Evolutionary conservation across 805 yeast genomes (phyloP), one percentile per base, ranked within the genome.

Genomic region (Ogataea methanolica): DNA sequence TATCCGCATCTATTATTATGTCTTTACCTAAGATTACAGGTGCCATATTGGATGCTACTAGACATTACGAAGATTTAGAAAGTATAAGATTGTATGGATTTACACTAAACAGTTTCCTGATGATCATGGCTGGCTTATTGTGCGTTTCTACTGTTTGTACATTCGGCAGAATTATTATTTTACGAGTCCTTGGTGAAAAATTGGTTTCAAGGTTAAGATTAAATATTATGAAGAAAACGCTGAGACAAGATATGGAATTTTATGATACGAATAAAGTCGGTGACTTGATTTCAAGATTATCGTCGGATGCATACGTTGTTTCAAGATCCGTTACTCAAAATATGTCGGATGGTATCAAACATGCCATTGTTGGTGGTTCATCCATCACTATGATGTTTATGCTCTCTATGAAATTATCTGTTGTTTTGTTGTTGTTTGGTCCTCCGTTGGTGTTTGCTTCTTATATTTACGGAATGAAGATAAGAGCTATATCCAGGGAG

Each of bases 371-470:
- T 49, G 96, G 96, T 2, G 73, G 76, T 33, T 88, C 88, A 22
- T 96, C 97, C 1, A 72, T 91, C 41, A 79, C 88, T 2, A 89
- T 91, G 97, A 92, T 91, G 98, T 77, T 87, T 59, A 76, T 80
- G 57, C 86, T 91, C 2, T 84, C 94, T 31, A 75, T 88, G 72
- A 82, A 89, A 57, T 71, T 91, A 51, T 87, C 97, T 0, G 71
- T 83, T 9, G 80, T 88, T 41, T 84, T 92, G 80, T 70, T 88
- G 55, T 67, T 88, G 11, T 73, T 92, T 52, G 84, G 88, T 33
- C 97, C 98, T 2, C 96, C 97, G 1, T 72, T 91, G 41, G 80
- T 89, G 42, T 69, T 82, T 19, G 89, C 90, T 70, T 88, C 96
- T 0, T 75, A 85, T 60, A 71, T 87, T 38, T 92, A 91, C 62